These are phyloP conservation scores for Saccharomycopsis sp. DNA, from an alignment of 805 yeast genomes.

Conservation along the genomic window DNA sequence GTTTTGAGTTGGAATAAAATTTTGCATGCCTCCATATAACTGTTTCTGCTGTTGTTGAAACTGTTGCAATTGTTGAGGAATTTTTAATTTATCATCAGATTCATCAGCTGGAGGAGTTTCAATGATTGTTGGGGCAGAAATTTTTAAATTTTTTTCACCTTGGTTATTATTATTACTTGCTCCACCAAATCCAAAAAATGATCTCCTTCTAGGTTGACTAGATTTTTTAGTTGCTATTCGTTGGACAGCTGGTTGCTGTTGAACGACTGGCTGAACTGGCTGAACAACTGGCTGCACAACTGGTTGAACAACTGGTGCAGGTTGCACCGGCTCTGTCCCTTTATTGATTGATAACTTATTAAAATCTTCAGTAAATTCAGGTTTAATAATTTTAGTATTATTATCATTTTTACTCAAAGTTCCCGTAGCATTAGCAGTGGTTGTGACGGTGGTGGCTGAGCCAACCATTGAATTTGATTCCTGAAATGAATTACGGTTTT, in stretches of 20 bases:
- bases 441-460: slow-evolving; percentile 9
- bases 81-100: slow-evolving; percentile 5
- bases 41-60: slow-evolving; percentile 13
- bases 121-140: slow-evolving; percentile 12
- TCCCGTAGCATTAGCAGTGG: slow-evolving; percentile 12
- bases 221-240: background rate
- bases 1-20: slow-evolving; percentile 3
- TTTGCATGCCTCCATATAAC: slow-evolving; percentile 1
- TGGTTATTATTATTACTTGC: background rate
- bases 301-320: background rate
- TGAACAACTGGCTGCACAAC: background rate
- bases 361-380: slow-evolving; percentile 16
- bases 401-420: slow-evolving; percentile 8
- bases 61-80: slow-evolving; percentile 10
- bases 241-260: background rate
- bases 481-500: background rate
- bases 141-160: background rate
- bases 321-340: background rate
- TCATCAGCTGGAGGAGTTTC: background rate
- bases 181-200: slow-evolving; percentile 10
- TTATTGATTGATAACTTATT: background rate
- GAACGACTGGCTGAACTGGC: background rate
- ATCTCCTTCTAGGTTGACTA: slow-evolving; percentile 8
- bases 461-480: slow-evolving; percentile 5
- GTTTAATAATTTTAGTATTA: background rate